Conservation (phyloP, 1,284 basidiomycete species). For the Trametes hirsuta region DNA sequence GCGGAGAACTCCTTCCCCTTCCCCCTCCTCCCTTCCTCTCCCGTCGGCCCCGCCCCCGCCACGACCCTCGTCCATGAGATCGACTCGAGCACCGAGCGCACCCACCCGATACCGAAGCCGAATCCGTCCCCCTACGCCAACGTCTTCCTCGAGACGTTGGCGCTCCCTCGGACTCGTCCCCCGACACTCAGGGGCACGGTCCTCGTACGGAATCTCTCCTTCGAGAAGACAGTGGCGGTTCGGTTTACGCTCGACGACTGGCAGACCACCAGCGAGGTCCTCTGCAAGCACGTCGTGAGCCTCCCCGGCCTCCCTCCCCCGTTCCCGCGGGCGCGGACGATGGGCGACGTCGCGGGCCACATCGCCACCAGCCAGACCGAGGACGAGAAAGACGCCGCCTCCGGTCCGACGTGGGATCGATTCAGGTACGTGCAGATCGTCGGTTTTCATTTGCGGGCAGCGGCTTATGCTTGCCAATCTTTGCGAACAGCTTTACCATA, state of each 20-base stretch:
- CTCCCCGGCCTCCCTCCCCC: conserved; percentile 49
- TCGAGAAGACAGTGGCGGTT: conserved; percentile 85
- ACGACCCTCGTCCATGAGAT: conserved; percentile 43
- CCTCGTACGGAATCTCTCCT: conserved; percentile 84
- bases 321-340: conserved; percentile 35
- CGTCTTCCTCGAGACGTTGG: conserved; percentile 55
- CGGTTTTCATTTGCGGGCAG: conserved; percentile 6
- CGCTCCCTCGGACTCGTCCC: conserved; percentile 42
- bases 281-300: conserved; percentile 64
- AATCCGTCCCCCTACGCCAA: conserved; percentile 42
- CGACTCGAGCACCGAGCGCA: conserved; percentile 37
- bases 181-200: conserved; percentile 52
- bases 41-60: conserved; percentile 22
- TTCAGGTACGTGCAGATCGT: conserved; percentile 36
- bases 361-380: conserved; percentile 27
- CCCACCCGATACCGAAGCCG: conserved; percentile 47
- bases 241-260: conserved; percentile 94
- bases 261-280: conserved; percentile 91
- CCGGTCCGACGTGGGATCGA: conserved; percentile 36
- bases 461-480: conserved; percentile 3
- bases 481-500: conserved; percentile 52
- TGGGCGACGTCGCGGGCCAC: conserved; percentile 39
- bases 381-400: conserved; percentile 26
- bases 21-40: conserved; percentile 27
- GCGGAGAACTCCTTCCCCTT: conserved; percentile 44